These are phyloP conservation scores for Diutina ranongensis DNA, from an alignment of 1,139 yeast genomes.

Conservation along the genomic window DNA sequence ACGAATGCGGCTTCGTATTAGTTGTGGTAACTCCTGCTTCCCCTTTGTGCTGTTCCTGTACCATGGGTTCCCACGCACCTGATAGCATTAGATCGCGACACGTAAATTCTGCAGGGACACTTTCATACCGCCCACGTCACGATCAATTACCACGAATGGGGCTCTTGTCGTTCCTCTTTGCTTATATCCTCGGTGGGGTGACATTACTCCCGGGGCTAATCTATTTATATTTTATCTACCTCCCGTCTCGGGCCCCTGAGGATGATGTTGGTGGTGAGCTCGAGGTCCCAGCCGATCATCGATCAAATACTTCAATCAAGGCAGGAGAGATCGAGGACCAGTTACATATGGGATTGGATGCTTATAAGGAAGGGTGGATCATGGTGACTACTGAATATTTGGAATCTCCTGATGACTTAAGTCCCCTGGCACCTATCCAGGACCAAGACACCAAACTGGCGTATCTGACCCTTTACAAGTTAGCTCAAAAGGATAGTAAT, in stretches of 20 bases:
- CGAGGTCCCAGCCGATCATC: slow-evolving; percentile 16
- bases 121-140: no score
- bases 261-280: slow-evolving; percentile 10
- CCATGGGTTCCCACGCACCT: no score
- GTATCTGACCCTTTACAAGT: slow-evolving; percentile 46
- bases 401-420: slow-evolving; percentile 26
- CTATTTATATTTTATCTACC: slow-evolving; percentile 23
- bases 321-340: slow-evolving; percentile 56
- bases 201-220: slow-evolving; percentile 58
- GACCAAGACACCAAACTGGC: slow-evolving; percentile 39
- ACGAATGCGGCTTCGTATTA: no score
- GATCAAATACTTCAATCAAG: slow-evolving; percentile 20
- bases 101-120: background rate
- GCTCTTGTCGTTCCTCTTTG: slow-evolving; percentile 7
- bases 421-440: slow-evolving; percentile 14
- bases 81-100: no score
- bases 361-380: slow-evolving; percentile 69
- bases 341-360: slow-evolving; percentile 47
- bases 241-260: slow-evolving; percentile 15
- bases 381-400: slow-evolving; percentile 71
- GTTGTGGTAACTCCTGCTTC: no score
- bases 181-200: slow-evolving; percentile 57
- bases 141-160: slow-evolving; percentile 2
- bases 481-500: slow-evolving; percentile 25
- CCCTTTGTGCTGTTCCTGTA: no score